A percentile compares a stretch with the other conserved stretches of the same genome.
Conservation (phyloP, 2,329 filamentous ascomycete genomes). For the Colletotrichum zoysiae region DNA sequence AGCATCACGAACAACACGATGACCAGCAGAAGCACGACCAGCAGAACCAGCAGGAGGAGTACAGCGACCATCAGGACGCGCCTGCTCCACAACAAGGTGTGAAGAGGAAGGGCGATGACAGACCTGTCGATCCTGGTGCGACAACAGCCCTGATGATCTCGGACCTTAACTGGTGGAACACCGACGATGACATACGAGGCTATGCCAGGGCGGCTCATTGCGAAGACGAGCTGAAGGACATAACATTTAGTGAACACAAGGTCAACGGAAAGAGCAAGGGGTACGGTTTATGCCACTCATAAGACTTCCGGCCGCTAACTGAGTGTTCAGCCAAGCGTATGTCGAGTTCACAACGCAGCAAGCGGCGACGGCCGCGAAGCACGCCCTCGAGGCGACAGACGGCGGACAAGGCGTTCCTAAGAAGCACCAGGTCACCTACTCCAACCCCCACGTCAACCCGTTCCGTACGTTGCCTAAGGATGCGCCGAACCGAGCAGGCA, state of each 20-base stretch:
- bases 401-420: conserved; percentile 70
- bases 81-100: conserved; percentile 63
- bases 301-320: conserved; percentile 12
- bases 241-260: conserved; percentile 98
- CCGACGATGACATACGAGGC: conserved; percentile 92
- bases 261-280: conserved; percentile 99
- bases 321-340: conserved; percentile 74
- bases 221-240: conserved; percentile 88
- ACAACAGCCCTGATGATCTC: conserved; percentile 85
- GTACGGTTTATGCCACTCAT: conserved; percentile 62
- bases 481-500: conserved; percentile 76
- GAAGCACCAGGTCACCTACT: conserved; percentile 80
- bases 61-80: conserved; percentile 46
- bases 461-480: conserved; percentile 95
- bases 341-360: conserved; percentile 87
- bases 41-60: conserved; percentile 46
- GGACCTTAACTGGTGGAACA: conserved; percentile 96
- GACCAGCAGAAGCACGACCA: conserved; percentile 57
- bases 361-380: conserved; percentile 87
- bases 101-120: conserved; percentile 72
- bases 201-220: conserved; percentile 85
- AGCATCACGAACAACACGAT: conserved; percentile 45
- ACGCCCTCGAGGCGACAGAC: conserved; percentile 78
- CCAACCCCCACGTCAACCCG: conserved; percentile 82
- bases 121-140: conserved; percentile 69